Evolutionary conservation across 768 basidiomycete species (phyloP).

Genomic region (Mycena latifolia): DNA sequence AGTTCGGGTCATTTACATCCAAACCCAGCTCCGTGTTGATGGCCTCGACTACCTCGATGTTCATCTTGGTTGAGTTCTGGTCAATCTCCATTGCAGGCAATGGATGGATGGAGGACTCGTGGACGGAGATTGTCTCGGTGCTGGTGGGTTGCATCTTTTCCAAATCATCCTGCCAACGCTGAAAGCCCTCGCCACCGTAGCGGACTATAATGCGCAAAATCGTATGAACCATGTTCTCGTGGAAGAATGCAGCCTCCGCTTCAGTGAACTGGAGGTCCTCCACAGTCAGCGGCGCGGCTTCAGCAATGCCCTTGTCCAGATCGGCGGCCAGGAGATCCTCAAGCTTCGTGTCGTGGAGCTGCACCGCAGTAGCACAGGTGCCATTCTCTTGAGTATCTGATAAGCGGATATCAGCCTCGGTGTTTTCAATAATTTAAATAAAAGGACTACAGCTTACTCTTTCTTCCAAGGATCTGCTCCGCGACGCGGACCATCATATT

Average conservation of each 20-base stretch:
- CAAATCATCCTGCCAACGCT: constrained; percentile 4
- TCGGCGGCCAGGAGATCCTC: too few relatives aligned
- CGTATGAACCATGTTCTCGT: constrained; percentile 2
- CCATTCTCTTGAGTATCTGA: too few relatives aligned
- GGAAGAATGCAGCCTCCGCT: constrained; percentile 24
- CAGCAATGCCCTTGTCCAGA: too few relatives aligned
- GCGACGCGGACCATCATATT: too few relatives aligned
- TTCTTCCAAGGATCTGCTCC: too few relatives aligned
- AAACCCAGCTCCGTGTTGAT: constrained; percentile 25
- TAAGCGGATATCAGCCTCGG: too few relatives aligned
- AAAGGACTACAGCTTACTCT: too few relatives aligned
- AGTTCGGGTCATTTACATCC: constrained; percentile 4
- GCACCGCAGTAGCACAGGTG: too few relatives aligned
- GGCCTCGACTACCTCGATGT: constrained; percentile 36
- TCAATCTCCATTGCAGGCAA: constrained; percentile 34
- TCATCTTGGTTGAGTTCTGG: constrained; percentile 33
- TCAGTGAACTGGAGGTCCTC: constrained; percentile 37
- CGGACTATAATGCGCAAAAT: constrained; percentile 32
- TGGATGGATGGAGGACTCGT: constrained; percentile 27
- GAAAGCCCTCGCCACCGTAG: constrained; percentile 29
- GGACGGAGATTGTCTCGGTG: constrained; percentile 23
- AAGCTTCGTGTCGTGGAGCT: too few relatives aligned
- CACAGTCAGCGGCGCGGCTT: too few relatives aligned
- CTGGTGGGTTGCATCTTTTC: constrained; percentile 18
- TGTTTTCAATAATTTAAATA: too few relatives aligned